Evolutionary conservation across 2,329 filamentous ascomycete species (phyloP), one percentile per base, ranked within the genome.

Genomic region (Xylaria sp.): DNA sequence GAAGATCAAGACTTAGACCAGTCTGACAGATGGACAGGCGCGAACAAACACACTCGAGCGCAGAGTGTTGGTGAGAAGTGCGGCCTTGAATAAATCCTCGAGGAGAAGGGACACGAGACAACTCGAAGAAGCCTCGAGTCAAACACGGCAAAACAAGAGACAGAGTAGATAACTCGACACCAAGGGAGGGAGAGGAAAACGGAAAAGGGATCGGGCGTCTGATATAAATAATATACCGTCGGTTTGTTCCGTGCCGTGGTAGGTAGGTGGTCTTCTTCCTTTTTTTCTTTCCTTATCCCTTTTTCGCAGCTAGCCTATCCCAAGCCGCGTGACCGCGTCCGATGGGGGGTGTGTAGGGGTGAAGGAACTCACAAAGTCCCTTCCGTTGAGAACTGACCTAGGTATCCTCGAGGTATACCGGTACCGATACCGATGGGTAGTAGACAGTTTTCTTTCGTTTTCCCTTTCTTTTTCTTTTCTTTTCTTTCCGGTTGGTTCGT

Each of bases 201-300:
- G 4, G 1, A 30, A 30, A 30, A 39, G 50, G 59, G 59, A 46
- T 51, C 8, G 16, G 55, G 51, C 23, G 8, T 46, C 54, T 59
- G 62, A 51, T 60, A 60, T 64, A 64, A 47, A 60, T 64, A 62
- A 51, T 30, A 30, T 35, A 39, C 47, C 23, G 57, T 59, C 57
- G 18, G 49, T 49, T 47, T 52, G 50, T 39, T 35, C 23, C 3
- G 23, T 30, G 23, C 5, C 23, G 3, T 16, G 16, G 16, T 16
- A 1, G 16, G 16, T 16, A 16, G 16, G 16, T 16, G 1, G 10
- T 16, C 47, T n/a, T 48, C 46, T 8, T 18, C 16, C n/a, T 46
- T 55, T 47, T 30, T 19, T 39, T 44, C 16, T 53, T 18, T 35
- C 19, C 53, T 51, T 60, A 60, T 62, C 60, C 60, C 58, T 62